Base-by-base conservation (phyloP, 2,329 filamentous ascomycete genomes). In the Verticillium alfalfae region DNA sequence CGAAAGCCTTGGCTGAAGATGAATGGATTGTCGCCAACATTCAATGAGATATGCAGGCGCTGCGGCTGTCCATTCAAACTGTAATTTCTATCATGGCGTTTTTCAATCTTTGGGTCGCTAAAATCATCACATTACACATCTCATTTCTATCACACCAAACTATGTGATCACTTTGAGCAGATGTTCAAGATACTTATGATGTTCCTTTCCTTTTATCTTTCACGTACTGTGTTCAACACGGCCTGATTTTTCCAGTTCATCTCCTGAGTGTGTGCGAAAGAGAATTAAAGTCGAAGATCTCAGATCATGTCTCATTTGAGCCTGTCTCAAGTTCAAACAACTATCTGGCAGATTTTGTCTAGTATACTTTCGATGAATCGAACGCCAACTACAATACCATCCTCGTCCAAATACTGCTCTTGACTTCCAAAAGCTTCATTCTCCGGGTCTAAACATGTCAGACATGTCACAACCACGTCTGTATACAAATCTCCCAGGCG, bases 401-500 rank as follows among this genome's bases (percentile, higher is more conserved):
- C 70, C 15, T 71, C 70, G 59, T 74, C 71, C 38, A 66, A 58
- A 37, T 72, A 67, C 16, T 71, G 69, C 15, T 62, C 60, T 34
- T 69, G 67, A 22, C 71, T 67, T 0, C 66, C 69, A 66, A 74
- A 73, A 15, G 69, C 70, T 3, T 64, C 60, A 26, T 71, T 73
- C 1, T 66, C 68, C 4, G 64, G 38, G 58, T 75, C 74, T 15
- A 76, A 58, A 39, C 73, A 76, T 0, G 71, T 74, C 18, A 77
- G 63, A n/a, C 75, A 77, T 5, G 69, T 71, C 6, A 70, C 62
- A 0, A 75, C 74, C 2, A 75, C 60, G 5, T 67, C 56, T 6
- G 70, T 62, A 57, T 75, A 77, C 38, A 52, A n/a, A 22, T 52
- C 45, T 26, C 45, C 45, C 7, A 52, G 18, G n/a, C 45, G 45